phyloP scores from a whole-genome alignment of 2,329 filamentous ascomycete genomes.

The Alternaria brassicae region DNA sequence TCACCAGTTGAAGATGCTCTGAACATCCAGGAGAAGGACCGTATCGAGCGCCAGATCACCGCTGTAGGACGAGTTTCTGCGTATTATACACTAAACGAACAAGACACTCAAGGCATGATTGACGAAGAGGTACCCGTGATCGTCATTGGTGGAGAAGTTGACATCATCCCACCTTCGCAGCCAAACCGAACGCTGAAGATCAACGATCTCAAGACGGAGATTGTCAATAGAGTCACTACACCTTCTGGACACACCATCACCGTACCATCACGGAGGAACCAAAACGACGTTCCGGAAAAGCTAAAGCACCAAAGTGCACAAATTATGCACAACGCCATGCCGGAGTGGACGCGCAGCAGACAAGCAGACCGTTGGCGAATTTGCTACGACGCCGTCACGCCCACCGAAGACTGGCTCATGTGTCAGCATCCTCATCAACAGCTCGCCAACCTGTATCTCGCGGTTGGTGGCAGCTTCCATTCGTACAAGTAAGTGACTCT shows the following conservation, averaged over 20 bases:
- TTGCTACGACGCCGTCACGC: constrained; percentile 68
- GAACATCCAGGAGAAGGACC: constrained; percentile 53
- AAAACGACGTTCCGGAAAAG: constrained; percentile 51
- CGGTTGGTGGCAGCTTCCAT: constrained; percentile 68
- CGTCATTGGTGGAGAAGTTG: constrained; percentile 56
- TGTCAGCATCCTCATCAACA: constrained; percentile 59
- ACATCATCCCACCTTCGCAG: constrained; percentile 59
- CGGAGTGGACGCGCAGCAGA: constrained; percentile 42
- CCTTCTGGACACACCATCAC: constrained; percentile 61
- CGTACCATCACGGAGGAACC: constrained; percentile 56
- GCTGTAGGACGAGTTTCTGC: constrained; percentile 67
- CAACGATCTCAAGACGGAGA: constrained; percentile 64
- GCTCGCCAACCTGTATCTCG: constrained; percentile 63
- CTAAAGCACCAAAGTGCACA: constrained; percentile 55
- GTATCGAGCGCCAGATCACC: constrained; percentile 60
- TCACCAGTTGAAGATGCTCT: constrained; percentile 57
- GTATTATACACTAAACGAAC: constrained; percentile 61
- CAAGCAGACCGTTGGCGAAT: constrained; percentile 55
- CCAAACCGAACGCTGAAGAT: constrained; percentile 63
- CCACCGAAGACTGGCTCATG: constrained; percentile 69
- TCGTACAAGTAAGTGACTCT: constrained; percentile 59
- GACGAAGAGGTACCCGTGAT: constrained; percentile 63
- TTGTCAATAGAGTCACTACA: constrained; percentile 61
- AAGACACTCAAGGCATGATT: constrained; percentile 53
- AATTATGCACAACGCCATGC: constrained; percentile 39